Conservation (phyloP, 768 basidiomycete species). For the Boletus sensibilis region DNA sequence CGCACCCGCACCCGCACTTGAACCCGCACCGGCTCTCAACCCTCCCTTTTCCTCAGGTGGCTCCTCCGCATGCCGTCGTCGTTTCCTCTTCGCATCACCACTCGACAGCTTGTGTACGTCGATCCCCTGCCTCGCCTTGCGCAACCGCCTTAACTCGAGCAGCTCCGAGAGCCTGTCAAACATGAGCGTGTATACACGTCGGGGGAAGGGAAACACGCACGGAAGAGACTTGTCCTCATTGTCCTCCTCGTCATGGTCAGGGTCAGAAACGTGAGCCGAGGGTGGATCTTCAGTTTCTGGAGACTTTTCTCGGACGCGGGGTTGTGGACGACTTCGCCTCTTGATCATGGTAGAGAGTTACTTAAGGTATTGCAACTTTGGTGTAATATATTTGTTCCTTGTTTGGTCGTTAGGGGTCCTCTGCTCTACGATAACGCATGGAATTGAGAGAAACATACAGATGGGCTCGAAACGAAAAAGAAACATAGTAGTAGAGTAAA, state of each 20-base stretch:
- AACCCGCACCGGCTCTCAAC: constrained; percentile 44
- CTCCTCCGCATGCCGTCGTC: constrained; percentile 48
- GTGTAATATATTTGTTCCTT: not conserved
- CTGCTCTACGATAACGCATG: not conserved
- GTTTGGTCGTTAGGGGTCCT: not conserved
- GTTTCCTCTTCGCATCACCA: constrained; percentile 76
- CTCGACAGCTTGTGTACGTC: constrained; percentile 81
- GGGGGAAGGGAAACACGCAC: constrained; percentile 37
- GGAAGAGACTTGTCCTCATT: constrained; percentile 43
- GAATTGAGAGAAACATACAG: not conserved
- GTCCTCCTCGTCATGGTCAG: constrained; percentile 21
- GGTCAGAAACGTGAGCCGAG: constrained; percentile 8
- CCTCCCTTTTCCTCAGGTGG: constrained; percentile 52
- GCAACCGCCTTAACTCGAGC: constrained; percentile 77
- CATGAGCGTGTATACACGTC: not conserved
- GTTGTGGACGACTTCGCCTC: constrained; percentile 68
- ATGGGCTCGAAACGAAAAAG: not conserved
- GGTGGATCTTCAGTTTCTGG: constrained; percentile 25
- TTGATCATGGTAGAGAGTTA: constrained; percentile 54
- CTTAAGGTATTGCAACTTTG: constrained; percentile 1
- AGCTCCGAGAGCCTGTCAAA: constrained; percentile 69
- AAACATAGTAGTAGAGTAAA: not conserved
- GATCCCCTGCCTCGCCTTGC: constrained; percentile 75
- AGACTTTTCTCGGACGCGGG: constrained; percentile 53
- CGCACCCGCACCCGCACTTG: not conserved